Percentiles rank a stretch among this genome's conserved stretches.
These are phyloP conservation scores for Rugonectria rugulosa DNA, from an alignment of 2,329 filamentous ascomycete genomes.

Conservation along the genomic window DNA sequence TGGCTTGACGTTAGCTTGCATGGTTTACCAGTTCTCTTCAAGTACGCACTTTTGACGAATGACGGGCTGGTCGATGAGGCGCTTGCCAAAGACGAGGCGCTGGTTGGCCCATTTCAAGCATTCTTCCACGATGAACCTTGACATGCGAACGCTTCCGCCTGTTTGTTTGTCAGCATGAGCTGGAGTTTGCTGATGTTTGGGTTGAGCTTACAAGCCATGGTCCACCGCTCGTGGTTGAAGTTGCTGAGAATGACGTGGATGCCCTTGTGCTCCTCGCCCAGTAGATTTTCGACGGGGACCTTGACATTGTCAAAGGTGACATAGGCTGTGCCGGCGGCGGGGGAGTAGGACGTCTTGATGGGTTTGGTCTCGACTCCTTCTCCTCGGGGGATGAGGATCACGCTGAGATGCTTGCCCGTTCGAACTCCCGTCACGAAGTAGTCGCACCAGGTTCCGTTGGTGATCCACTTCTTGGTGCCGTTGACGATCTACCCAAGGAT, in stretches of 20 bases:
- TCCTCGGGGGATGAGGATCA: slow-evolving; percentile 76
- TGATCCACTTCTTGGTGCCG: slow-evolving; percentile 87
- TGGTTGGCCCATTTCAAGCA: slow-evolving; percentile 91
- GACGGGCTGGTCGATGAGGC: slow-evolving; percentile 81
- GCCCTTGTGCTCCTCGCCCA: slow-evolving; percentile 86
- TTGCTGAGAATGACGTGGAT: slow-evolving; percentile 85
- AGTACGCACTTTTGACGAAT: slow-evolving; percentile 75
- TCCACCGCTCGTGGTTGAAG: slow-evolving; percentile 88
- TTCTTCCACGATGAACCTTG: slow-evolving; percentile 78
- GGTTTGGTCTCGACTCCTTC: slow-evolving; percentile 78
- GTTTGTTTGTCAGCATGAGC: slow-evolving; percentile 20
- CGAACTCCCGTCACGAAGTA: slow-evolving; percentile 85
- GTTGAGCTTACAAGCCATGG: slow-evolving; percentile 68
- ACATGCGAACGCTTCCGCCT: slow-evolving; percentile 68
- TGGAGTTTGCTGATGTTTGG: not conserved
- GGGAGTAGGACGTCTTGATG: slow-evolving; percentile 84
- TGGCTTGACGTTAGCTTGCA: slow-evolving; percentile 38
- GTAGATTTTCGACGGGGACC: slow-evolving; percentile 78
- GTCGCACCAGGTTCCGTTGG: slow-evolving; percentile 80
- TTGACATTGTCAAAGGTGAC: slow-evolving; percentile 88
- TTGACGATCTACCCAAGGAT: slow-evolving; percentile 59
- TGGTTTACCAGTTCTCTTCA: not conserved
- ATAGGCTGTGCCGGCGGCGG: slow-evolving; percentile 79
- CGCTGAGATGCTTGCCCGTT: slow-evolving; percentile 80
- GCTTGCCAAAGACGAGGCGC: slow-evolving; percentile 83